These are phyloP conservation scores for Leccinum pallidistipes DNA, from an alignment of 1,284 basidiomycete species.

Conservation along the genomic window DNA sequence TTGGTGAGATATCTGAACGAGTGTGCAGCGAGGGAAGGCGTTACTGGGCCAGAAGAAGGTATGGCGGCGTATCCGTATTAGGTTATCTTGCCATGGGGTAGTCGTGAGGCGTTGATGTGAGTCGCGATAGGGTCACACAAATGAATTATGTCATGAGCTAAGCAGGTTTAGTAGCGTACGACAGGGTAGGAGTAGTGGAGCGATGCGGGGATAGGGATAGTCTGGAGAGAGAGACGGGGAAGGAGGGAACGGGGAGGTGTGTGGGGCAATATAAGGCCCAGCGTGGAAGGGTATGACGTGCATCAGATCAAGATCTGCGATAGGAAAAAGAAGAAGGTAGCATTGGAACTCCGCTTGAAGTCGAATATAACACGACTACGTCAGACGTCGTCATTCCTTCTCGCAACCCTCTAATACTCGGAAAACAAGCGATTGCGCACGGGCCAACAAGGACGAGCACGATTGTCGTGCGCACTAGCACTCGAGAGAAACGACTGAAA, in stretches of 20 bases:
- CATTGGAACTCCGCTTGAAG: slow-evolving; percentile 39
- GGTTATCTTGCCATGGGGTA: slow-evolving; percentile 7
- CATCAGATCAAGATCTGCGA: slow-evolving; percentile 38
- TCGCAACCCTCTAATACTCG: slow-evolving; percentile 33
- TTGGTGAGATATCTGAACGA: slow-evolving; percentile 49
- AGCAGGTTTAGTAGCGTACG: background rate
- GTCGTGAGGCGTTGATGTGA: slow-evolving; percentile 1
- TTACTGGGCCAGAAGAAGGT: background rate
- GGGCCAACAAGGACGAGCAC: slow-evolving; percentile 29
- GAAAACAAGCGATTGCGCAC: slow-evolving; percentile 32
- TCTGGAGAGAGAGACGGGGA: background rate
- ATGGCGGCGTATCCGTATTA: slow-evolving; percentile 15
- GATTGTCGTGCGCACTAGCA: slow-evolving; percentile 2
- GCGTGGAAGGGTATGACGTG: slow-evolving; percentile 34
- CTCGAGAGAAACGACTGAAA: slow-evolving; percentile 18
- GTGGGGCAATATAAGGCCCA: slow-evolving; percentile 17
- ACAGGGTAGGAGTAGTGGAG: background rate
- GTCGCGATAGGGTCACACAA: slow-evolving; percentile 4
- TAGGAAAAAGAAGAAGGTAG: slow-evolving; percentile 25
- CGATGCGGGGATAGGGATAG: background rate
- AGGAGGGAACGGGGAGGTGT: slow-evolving; percentile 9
- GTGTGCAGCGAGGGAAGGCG: slow-evolving; percentile 35
- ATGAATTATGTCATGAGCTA: slow-evolving; percentile 1
- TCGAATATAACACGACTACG: slow-evolving; percentile 42
- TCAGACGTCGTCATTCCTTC: slow-evolving; percentile 39